Evolutionary conservation across 1,284 basidiomycete species (phyloP), one percentile per base, ranked within the genome.

Genomic region (Ceratobasidium sp.): DNA sequence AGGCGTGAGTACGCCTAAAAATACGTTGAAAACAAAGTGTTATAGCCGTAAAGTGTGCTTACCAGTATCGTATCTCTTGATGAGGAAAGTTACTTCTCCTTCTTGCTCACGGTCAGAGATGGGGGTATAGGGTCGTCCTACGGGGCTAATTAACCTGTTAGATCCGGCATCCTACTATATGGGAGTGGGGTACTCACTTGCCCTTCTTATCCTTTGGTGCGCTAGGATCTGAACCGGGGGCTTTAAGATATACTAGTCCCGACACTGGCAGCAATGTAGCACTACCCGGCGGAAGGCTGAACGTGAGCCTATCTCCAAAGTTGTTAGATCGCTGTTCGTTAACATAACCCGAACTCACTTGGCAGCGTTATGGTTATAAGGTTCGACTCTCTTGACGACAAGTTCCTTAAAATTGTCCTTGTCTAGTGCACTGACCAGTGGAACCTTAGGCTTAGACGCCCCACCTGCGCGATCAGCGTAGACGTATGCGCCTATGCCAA

Each of bases 361-460:
- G 48, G 93, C 87, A 5, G 94, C 92, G 86, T 97, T 96, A 88
- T 97, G 93, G 89, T 97, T 99, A 89, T 98, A 98, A 1, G 92
- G 91, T 81, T 92, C 89, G 81, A 98, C 87, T 83, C 92, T 90
- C 85, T 94, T 94, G 82, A 99, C 90, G 83, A 91, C 93, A 85
- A 98, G 92, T 83, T 94, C 90, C 71, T 91, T 84, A 82, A 93
- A 96, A 80, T 91, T 90, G 79, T 94, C 85, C 33, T 93, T 90
- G 83, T 94, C 90, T 54, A 95, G 87, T 7, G 92, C 91, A 81
- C 91, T 92, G 83, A 90, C 91, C 82, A 87, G 82, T 65, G 88
- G 85, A 66, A 64, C 73, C 28, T 64, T 64, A 26, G 79, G 59
- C 42, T 50, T 48, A n/a, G 50, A 57, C 38, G 40, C 61, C 13